A percentile compares a stretch with the other conserved stretches of the same genome.
Evolutionary conservation across 768 basidiomycete genomes (phyloP).

Genomic region (Albatrellus ellisii): DNA sequence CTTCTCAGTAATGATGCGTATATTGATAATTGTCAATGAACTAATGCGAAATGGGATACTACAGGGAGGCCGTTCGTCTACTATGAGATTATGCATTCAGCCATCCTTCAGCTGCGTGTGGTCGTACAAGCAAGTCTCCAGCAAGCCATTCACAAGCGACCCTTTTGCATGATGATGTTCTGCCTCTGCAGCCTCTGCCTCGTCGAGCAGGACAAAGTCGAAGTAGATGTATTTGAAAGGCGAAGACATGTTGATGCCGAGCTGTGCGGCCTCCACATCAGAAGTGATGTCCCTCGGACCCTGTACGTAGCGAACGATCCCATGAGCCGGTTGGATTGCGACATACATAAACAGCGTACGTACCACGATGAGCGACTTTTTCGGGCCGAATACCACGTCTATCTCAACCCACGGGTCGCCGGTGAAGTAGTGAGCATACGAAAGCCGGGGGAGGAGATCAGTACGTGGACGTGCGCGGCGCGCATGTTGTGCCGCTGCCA

Average conservation of each 20-base stretch:
- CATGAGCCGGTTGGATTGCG: background rate
- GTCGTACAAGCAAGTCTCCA: too few species aligned
- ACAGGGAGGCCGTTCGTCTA: too few species aligned
- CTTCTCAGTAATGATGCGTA: too few species aligned
- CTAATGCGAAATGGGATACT: too few species aligned
- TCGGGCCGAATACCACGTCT: background rate
- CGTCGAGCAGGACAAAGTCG: background rate
- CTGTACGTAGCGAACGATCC: background rate
- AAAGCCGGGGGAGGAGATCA: background rate
- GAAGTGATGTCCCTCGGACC: background rate
- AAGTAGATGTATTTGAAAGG: background rate
- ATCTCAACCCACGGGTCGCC: background rate
- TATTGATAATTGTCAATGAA: too few species aligned
- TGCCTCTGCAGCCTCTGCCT: background rate
- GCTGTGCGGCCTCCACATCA: background rate
- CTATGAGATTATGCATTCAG: too few species aligned
- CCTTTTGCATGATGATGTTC: too few species aligned
- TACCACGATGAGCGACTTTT: background rate
- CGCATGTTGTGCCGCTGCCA: background rate
- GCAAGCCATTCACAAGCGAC: too few species aligned
- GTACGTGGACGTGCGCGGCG: background rate
- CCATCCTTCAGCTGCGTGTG: too few species aligned
- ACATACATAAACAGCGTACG: background rate
- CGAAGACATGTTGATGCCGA: background rate
- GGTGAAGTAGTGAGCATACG: background rate